phyloP scores from a whole-genome alignment of 1,139 yeast species.

The Debaryomycetaceae sp. region DNA sequence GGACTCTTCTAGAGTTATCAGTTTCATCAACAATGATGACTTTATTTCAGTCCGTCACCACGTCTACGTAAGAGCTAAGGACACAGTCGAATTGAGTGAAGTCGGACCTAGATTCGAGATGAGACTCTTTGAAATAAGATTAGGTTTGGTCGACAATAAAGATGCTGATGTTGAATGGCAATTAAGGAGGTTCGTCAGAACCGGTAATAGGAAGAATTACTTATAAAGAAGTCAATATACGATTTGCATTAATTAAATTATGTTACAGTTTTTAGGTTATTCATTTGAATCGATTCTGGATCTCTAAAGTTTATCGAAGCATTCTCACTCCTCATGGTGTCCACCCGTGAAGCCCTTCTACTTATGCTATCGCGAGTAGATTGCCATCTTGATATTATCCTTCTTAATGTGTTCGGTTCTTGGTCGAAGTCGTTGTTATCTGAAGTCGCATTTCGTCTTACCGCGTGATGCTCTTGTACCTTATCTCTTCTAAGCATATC shows the following conservation, averaged over 20 bases:
- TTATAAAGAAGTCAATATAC: slow-evolving; percentile 22
- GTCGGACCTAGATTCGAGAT: slow-evolving; percentile 98
- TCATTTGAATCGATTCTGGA: not conserved
- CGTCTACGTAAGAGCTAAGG: slow-evolving; percentile 84
- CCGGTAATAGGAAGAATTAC: slow-evolving; percentile 93
- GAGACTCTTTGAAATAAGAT: slow-evolving; percentile 81
- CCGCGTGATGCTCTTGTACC: slow-evolving; percentile 58
- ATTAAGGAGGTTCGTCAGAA: slow-evolving; percentile 84
- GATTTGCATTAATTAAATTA: not conserved
- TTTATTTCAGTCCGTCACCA: slow-evolving; percentile 94
- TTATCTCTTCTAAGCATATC: slow-evolving; percentile 65
- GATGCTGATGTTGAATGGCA: slow-evolving; percentile 99
- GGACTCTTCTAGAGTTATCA: slow-evolving; percentile 83
- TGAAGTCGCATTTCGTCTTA: slow-evolving; percentile 29
- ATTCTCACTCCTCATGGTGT: not conserved
- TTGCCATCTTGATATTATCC: slow-evolving; percentile 6
- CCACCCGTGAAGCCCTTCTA: slow-evolving; percentile 2
- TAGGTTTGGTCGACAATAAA: slow-evolving; percentile 90
- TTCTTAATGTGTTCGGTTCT: slow-evolving; percentile 3
- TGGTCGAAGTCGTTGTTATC: slow-evolving; percentile 13
- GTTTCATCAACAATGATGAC: slow-evolving; percentile 88
- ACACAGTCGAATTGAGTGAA: slow-evolving; percentile 88
- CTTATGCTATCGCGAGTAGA: slow-evolving; percentile 2
- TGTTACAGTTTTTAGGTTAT: not conserved
- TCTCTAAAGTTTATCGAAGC: not conserved